A percentile compares a stretch with the other conserved stretches of the same genome.
phyloP scores from a whole-genome alignment of 441 rosid species.

The Erodium trifolium region DNA sequence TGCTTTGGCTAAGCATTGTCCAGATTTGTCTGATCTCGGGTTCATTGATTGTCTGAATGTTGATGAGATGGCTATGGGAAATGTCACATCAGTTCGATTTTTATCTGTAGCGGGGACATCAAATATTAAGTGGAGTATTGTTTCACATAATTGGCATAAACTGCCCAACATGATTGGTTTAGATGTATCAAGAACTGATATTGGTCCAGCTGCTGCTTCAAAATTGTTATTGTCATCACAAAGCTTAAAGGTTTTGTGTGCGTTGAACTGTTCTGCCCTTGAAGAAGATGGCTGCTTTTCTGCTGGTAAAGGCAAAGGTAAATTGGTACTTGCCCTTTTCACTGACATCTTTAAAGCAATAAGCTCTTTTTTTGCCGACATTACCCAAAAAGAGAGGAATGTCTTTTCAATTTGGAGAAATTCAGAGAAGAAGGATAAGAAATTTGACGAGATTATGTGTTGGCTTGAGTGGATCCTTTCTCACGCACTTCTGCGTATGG shows the following conservation, averaged over 20 bases:
- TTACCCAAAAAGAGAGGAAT: conserved; percentile 42
- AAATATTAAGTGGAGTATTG: conserved; percentile 71
- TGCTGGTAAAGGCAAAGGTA: conserved; percentile 41
- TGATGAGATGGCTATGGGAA: conserved; percentile 71
- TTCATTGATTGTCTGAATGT: conserved; percentile 72
- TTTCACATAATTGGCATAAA: conserved; percentile 61
- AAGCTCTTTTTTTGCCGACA: conserved; percentile 57
- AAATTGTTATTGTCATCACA: conserved; percentile 62
- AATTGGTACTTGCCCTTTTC: conserved; percentile 50
- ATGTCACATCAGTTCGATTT: conserved; percentile 48
- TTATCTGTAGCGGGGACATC: conserved; percentile 92
- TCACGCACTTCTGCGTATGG: conserved; percentile 67
- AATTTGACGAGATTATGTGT: conserved; percentile 50
- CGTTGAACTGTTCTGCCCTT: conserved; percentile 63
- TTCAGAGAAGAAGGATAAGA: conserved; percentile 37
- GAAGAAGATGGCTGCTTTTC: conserved; percentile 39
- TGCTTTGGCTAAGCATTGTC: conserved; percentile 74
- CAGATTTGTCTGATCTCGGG: conserved; percentile 58
- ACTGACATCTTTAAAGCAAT: conserved; percentile 57
- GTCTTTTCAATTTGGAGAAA: conserved; percentile 58
- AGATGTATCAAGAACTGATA: conserved; percentile 96
- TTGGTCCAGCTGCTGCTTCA: conserved; percentile 54
- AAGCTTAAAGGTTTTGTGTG: conserved; percentile 78
- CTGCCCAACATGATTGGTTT: conserved; percentile 68
- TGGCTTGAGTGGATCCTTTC: conserved; percentile 93